Evolutionary conservation across 2,329 filamentous ascomycete species (phyloP), one percentile per base, ranked within the genome.

Genomic region (Exophiala oligosperma): DNA sequence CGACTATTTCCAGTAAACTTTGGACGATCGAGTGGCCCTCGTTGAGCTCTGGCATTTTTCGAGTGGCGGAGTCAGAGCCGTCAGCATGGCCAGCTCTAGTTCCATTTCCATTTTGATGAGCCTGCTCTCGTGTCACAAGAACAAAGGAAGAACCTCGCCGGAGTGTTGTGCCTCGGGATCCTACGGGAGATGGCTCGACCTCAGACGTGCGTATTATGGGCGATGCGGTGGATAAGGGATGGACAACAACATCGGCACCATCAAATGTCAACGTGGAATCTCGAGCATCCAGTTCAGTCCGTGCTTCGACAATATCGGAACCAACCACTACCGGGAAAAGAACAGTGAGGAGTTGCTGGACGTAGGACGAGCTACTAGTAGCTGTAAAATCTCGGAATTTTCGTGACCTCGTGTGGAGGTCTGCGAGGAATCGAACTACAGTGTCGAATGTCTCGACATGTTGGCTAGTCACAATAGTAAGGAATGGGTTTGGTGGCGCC

Each of bases 61-160:
- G 47, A n/a, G 59, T 38, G 2, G 60, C 55, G 14, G 52, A 54
- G 8, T 82, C 80, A 0, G 81, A 78, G 56, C 84, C 84, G 56
- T 90, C 85, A 2, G 90, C 83, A 17, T 52, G 23, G 23, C 48
- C 28, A 12, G 29, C 4, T 12, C 48, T 50, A 17, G 52, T 24
- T 17, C 49, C 37, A 12, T 43, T 43, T 24, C 57, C 54, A 32
- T 54, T 61, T 29, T 57, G 54, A 51, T 49, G 58, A 26, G 54
- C 46, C 7, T 59, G 51, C n/a, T 64, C 61, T 48, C 55, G 56
- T 4, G 90, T 92, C 23, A 99, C 80, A 1, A 99, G 82, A 29
- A 97, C 87, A 71, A 97, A 99, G 0, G 93, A 97, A 0, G 93
- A 97, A 1, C 90, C 88, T 66, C 92, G 86, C 35, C 88, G 85